Evolutionary conservation across 2,329 filamentous ascomycete genomes (phyloP).

Genomic region (Trichoderma gracile): DNA sequence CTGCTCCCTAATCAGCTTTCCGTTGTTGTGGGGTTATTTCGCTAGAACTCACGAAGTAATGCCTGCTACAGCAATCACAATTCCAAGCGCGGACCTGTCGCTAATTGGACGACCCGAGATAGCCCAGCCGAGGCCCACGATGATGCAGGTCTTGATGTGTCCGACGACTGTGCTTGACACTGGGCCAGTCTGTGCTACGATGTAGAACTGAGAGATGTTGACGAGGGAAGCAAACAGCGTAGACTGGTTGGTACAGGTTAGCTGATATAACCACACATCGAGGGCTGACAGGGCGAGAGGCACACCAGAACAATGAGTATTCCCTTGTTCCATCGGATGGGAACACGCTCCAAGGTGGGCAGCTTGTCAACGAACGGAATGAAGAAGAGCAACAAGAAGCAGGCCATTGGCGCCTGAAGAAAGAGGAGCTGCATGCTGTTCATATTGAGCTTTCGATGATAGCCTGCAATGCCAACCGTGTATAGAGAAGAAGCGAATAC

Average conservation of each 20-base stretch:
- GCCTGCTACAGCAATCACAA: constrained; percentile 57
- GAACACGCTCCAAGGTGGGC: constrained; percentile 41
- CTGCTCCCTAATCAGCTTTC: constrained; percentile 34
- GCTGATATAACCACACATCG: background rate
- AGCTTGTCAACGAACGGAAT: constrained; percentile 67
- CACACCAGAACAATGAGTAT: constrained; percentile 46
- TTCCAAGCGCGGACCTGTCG: constrained; percentile 57
- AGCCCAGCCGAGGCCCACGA: constrained; percentile 64
- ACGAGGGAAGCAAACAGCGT: constrained; percentile 64
- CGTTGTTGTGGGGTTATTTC: background rate
- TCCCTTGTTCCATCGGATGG: background rate
- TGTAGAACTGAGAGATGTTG: constrained; percentile 65
- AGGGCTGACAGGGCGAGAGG: background rate
- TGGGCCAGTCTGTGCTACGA: constrained; percentile 61
- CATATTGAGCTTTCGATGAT: constrained; percentile 65
- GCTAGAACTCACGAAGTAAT: constrained; percentile 54
- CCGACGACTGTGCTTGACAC: constrained; percentile 67
- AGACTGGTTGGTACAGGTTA: constrained; percentile 57
- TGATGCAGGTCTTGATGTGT: constrained; percentile 65
- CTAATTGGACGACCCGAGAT: constrained; percentile 56
- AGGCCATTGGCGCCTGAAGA: constrained; percentile 66
- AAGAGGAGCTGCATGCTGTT: constrained; percentile 69
- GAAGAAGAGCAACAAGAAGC: constrained; percentile 62
- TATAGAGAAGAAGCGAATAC: constrained; percentile 67
- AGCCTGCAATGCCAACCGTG: constrained; percentile 68